Conservation (phyloP, 1,284 basidiomycete genomes). For the Erythrobasidium hasegawianum region DNA sequence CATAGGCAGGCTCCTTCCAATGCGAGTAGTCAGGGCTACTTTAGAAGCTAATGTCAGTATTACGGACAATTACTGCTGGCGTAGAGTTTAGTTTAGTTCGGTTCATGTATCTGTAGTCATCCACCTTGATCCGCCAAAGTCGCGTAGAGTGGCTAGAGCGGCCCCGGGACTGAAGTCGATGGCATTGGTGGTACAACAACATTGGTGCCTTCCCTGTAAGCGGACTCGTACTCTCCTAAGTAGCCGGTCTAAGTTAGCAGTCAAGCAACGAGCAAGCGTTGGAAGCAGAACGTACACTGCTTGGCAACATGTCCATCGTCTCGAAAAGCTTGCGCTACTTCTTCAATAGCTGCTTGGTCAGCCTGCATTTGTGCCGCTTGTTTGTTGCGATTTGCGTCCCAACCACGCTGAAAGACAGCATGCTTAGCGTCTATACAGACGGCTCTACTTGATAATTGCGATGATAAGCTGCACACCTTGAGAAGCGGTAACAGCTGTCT, state of each 20-base stretch:
- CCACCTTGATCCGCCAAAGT: too few relatives aligned
- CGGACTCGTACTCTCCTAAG: too few relatives aligned
- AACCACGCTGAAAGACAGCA: background rate
- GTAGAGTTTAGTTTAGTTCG: too few relatives aligned
- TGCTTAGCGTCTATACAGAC: background rate
- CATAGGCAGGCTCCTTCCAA: constrained; percentile 22
- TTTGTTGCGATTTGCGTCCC: background rate
- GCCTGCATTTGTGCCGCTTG: background rate
- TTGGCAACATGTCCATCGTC: background rate
- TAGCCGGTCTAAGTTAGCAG: too few relatives aligned
- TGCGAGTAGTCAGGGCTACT: constrained; percentile 11
- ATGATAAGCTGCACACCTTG: background rate
- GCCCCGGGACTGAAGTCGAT: too few relatives aligned
- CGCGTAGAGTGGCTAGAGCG: too few relatives aligned
- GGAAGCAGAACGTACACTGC: too few relatives aligned
- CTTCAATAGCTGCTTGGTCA: background rate
- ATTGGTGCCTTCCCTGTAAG: too few relatives aligned
- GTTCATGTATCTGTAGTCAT: too few relatives aligned
- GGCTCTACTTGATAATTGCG: background rate
- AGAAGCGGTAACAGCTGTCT: background rate
- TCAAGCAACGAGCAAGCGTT: too few relatives aligned
- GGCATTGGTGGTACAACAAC: too few relatives aligned
- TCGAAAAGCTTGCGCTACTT: background rate
- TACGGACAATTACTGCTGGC: too few relatives aligned
- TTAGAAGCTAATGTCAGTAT: background rate